Conservation (phyloP, 495 filamentous ascomycete species). For the Xylona heveae region DNA sequence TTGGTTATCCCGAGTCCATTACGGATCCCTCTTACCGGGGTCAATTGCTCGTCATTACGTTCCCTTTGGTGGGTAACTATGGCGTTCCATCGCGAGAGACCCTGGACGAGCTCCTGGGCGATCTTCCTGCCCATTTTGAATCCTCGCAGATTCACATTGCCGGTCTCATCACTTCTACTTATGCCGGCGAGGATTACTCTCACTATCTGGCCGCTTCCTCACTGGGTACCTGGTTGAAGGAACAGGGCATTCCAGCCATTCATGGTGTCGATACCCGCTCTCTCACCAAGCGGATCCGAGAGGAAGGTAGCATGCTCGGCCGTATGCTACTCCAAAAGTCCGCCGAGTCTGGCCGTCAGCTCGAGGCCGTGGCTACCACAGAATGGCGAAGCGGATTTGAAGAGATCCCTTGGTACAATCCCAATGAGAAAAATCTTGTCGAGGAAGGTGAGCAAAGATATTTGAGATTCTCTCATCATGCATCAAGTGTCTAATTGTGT, state of each 20-base stretch:
- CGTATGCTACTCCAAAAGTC: conserved; percentile 58
- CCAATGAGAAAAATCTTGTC: conserved; percentile 79
- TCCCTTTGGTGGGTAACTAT: conserved; percentile 84
- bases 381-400: conserved; percentile 55
- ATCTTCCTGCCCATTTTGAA: conserved; percentile 82
- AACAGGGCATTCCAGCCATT: conserved; percentile 88
- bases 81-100: conserved; percentile 69
- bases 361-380: conserved; percentile 11
- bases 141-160: conserved; percentile 79
- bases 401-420: conserved; percentile 67
- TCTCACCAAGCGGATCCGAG: conserved; percentile 78
- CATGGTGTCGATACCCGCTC: conserved; percentile 89
- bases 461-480: background rate
- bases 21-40: conserved; percentile 87
- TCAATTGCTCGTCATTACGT: conserved; percentile 80
- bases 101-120: conserved; percentile 57
- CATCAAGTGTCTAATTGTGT: background rate
- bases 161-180: conserved; percentile 72
- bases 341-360: conserved; percentile 15
- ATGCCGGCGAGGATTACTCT: conserved; percentile 83
- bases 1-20: conserved; percentile 89
- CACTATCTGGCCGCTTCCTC: conserved; percentile 82
- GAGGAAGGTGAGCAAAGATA: conserved; percentile 84
- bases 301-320: conserved; percentile 91
- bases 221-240: conserved; percentile 83